Evolutionary conservation across 75 land plant species (phyloP), one percentile per base, ranked within the genome.

Genomic region (Selaginella moellendorffii): DNA sequence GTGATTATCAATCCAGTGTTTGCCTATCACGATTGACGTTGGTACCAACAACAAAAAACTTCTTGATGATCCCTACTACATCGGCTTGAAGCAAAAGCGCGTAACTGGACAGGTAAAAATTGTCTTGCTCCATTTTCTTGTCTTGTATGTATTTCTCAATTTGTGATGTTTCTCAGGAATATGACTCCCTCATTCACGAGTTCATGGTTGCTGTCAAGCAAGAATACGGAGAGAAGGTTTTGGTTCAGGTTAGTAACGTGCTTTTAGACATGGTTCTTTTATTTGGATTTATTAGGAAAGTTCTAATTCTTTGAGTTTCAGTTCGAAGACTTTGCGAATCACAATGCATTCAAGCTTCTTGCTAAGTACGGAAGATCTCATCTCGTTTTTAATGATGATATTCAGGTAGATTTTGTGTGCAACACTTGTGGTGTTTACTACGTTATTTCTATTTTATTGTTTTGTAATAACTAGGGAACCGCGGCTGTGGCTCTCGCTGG

Each of bases 401-500:
- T 56, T 56, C 59, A 56, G 59, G 59, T 56, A 8, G 5, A 21
- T n/a, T n/a, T n/a, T n/a, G n/a, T n/a, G n/a, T n/a, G n/a, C n/a
- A n/a, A n/a, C n/a, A n/a, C 14, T 5, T 36, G 14, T 36, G 14
- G 5, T 36, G 46, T 36, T 36, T 36, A 5, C 5, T 5, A 36
- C 46, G 10, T 36, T 14, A 36, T 36, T 36, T 5, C 46, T 36
- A 14, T 36, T 36, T 36, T 36, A 5, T 36, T 5, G 46, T 36
- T 36, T 36, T 36, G 46, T 36, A 5, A 5, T 36, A 36, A 36
- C 14, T 36, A 92, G 90, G 98, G 98, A 25, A 93, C 96, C 53
- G 98, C 98, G 53, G 77, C 90, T 54, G 96, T 88, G 54, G 96
- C 87, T 65, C 88, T 93, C 65, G 85, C 87, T 20, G 96, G 98